These are phyloP conservation scores for Fusarium subglutinans DNA, from an alignment of 2,329 filamentous ascomycete genomes.

Conservation along the genomic window DNA sequence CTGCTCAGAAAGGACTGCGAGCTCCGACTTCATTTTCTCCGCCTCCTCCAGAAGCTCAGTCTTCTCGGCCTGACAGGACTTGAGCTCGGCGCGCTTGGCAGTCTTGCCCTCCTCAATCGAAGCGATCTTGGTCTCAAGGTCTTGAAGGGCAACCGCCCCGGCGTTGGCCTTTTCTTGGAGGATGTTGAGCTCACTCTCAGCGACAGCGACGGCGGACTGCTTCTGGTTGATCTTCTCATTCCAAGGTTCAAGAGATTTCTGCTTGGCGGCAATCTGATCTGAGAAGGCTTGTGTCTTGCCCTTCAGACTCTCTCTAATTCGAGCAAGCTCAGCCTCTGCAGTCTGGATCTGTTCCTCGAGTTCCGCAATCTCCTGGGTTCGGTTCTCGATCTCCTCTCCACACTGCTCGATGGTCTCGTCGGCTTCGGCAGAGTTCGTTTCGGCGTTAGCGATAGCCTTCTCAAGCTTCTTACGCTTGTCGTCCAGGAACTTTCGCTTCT, in stretches of 20 bases:
- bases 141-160: conserved; percentile 83
- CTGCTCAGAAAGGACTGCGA: conserved; percentile 76
- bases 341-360: conserved; percentile 79
- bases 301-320: conserved; percentile 87
- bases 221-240: conserved; percentile 97
- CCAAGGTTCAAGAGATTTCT: conserved; percentile 96
- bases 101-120: conserved; percentile 76
- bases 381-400: conserved; percentile 78
- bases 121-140: conserved; percentile 81
- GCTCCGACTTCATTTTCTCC: conserved; percentile 74
- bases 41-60: conserved; percentile 78
- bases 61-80: conserved; percentile 79
- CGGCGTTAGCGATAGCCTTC: conserved; percentile 82
- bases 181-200: conserved; percentile 93
- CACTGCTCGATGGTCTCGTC: conserved; percentile 82
- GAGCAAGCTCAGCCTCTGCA: conserved; percentile 83
- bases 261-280: conserved; percentile 89
- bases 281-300: conserved; percentile 96
- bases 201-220: conserved; percentile 91
- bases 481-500: conserved; percentile 93
- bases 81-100: conserved; percentile 77
- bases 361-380: conserved; percentile 75
- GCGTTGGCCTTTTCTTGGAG: conserved; percentile 89
- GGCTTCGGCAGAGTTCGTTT: conserved; percentile 77
- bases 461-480: conserved; percentile 96